These are phyloP conservation scores for Neurospora tetraspora DNA, from an alignment of 495 filamentous ascomycete genomes.

Conservation along the genomic window DNA sequence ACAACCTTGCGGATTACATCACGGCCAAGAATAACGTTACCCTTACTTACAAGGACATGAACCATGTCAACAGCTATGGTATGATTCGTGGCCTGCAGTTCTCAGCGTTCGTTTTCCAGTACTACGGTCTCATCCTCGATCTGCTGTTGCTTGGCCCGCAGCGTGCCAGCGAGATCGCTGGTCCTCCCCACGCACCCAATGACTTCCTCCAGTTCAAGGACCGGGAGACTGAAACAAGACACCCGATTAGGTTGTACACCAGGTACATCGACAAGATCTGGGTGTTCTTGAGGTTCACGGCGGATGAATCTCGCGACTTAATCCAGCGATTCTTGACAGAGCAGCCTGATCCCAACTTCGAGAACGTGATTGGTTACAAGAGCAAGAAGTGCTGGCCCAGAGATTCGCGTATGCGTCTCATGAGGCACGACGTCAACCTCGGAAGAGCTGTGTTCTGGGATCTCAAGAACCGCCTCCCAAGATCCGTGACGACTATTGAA, in stretches of 20 bases:
- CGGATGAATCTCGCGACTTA: constrained; percentile 89
- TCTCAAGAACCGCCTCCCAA: constrained; percentile 89
- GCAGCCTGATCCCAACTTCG: constrained; percentile 97
- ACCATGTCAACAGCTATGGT: constrained; percentile 97
- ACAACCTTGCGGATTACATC: constrained; percentile 98
- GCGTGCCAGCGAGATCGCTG: constrained; percentile 92
- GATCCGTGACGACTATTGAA: constrained; percentile 93
- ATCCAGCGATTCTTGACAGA: constrained; percentile 98
- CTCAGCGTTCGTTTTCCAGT: constrained; percentile 98
- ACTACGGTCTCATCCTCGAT: constrained; percentile 94
- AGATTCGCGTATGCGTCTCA: constrained; percentile 93
- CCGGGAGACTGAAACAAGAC: constrained; percentile 76
- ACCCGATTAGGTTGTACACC: constrained; percentile 94
- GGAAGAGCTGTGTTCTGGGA: constrained; percentile 99
- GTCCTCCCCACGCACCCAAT: constrained; percentile 91
- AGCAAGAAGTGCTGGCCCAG: constrained; percentile 99
- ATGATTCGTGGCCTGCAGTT: constrained; percentile 97
- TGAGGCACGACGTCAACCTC: constrained; percentile 98
- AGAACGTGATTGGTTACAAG: constrained; percentile 97
- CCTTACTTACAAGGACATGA: constrained; percentile 99
- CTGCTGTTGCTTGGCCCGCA: constrained; percentile 86
- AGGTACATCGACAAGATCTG: constrained; percentile 97
- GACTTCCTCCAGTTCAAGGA: constrained; percentile 98
- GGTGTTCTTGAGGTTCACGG: constrained; percentile 90
- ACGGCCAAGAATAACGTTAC: constrained; percentile 99